Percentiles rank a stretch among this genome's conserved stretches.
Evolutionary conservation across 345 rosid species (phyloP).

Genomic region (Populus alba): DNA sequence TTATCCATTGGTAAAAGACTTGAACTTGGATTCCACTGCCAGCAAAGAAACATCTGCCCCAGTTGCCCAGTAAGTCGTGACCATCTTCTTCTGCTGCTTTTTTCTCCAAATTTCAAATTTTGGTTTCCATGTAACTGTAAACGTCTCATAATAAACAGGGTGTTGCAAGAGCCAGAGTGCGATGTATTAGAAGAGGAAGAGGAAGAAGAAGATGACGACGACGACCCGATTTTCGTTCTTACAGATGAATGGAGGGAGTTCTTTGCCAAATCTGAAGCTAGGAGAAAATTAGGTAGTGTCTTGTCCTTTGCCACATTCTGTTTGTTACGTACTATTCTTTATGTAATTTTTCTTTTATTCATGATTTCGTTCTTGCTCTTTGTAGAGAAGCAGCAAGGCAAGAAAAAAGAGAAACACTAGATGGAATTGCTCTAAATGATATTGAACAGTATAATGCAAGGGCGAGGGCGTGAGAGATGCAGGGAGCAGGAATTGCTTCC

Average conservation of each 20-base stretch:
- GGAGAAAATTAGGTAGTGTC: constrained; percentile 40
- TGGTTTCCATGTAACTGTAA: not conserved
- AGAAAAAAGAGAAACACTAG: constrained; percentile 20
- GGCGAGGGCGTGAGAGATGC: not conserved
- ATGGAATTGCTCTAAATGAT: not conserved
- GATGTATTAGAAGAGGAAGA: constrained; percentile 22
- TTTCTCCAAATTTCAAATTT: not conserved
- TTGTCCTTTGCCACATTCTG: not conserved
- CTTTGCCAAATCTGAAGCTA: constrained; percentile 61
- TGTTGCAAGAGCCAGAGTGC: constrained; percentile 31
- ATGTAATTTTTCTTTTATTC: not conserved
- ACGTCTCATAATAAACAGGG: constrained; percentile 14
- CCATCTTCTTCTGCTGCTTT: not conserved
- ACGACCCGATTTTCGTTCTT: constrained; percentile 50
- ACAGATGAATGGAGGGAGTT: constrained; percentile 66
- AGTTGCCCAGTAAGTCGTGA: constrained; percentile 22
- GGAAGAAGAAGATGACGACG: constrained; percentile 14
- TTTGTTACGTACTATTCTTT: not conserved
- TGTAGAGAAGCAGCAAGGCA: constrained; percentile 40
- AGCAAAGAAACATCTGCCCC: not conserved
- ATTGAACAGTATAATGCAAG: not conserved
- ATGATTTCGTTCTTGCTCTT: not conserved
- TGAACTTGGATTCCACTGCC: constrained; percentile 1
- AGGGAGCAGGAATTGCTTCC: not conserved
- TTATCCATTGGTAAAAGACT: constrained; percentile 11